These are phyloP conservation scores for Saturnispora sanitii DNA, from an alignment of 805 yeast species.

Conservation along the genomic window DNA sequence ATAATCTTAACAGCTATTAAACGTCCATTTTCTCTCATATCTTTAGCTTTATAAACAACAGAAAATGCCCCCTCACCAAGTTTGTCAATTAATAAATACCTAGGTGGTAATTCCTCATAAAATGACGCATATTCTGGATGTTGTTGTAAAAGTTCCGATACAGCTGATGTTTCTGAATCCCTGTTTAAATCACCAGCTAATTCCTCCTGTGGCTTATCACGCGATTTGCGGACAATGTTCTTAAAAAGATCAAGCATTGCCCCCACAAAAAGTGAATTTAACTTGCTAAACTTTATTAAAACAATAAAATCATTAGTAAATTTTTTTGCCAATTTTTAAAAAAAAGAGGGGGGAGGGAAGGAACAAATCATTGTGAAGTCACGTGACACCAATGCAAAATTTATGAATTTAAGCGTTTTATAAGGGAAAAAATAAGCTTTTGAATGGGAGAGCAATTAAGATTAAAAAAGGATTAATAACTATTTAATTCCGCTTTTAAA, in stretches of 20 bases:
- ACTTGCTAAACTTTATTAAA: too few species aligned
- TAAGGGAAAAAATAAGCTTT: too few species aligned
- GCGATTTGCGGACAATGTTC: constrained; percentile 17
- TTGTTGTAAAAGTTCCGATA: constrained; percentile 1
- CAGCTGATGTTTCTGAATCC: neutral
- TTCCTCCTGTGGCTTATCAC: constrained; percentile 3
- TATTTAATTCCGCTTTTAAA: too few species aligned
- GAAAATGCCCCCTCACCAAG: constrained; percentile 90
- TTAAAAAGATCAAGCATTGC: constrained; percentile 23
- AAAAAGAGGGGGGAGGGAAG: too few species aligned
- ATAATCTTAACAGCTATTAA: constrained; percentile 70
- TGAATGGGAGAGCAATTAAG: too few species aligned
- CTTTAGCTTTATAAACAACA: constrained; percentile 64
- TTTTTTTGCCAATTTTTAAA: too few species aligned
- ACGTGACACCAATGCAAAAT: too few species aligned
- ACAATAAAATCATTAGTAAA: too few species aligned
- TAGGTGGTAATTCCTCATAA: constrained; percentile 21
- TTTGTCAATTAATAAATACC: constrained; percentile 23
- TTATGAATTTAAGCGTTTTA: too few species aligned
- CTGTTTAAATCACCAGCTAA: neutral
- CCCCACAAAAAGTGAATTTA: neutral
- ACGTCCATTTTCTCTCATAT: constrained; percentile 29
- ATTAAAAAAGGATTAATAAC: too few species aligned
- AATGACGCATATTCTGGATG: constrained; percentile 15
- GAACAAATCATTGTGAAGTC: too few species aligned